A percentile compares a stretch with the other conserved stretches of the same genome.
Conservation (phyloP, 2,329 filamentous ascomycete genomes). For the Pseudocercospora fuligena region DNA sequence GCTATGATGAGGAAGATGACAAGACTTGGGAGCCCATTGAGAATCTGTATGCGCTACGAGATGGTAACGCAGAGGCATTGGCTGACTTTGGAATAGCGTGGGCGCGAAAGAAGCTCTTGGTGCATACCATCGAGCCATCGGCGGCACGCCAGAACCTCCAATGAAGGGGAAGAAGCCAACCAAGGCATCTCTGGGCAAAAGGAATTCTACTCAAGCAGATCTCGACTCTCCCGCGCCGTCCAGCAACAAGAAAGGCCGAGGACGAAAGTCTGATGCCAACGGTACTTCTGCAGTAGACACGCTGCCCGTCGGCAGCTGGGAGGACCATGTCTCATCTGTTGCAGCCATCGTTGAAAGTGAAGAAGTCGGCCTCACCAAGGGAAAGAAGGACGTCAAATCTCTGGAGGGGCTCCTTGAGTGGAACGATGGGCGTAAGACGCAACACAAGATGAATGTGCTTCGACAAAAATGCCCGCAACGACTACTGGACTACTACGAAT, state of each 20-base stretch:
- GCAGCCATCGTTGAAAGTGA: conserved; percentile 72
- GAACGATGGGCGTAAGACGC: conserved; percentile 74
- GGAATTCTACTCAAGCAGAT: conserved; percentile 18
- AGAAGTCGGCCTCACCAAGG: conserved; percentile 24
- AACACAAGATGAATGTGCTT: conserved; percentile 70
- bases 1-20: conserved; percentile 71
- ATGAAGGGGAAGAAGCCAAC: conserved; percentile 43
- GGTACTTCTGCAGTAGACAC: conserved; percentile 43
- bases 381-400: conserved; percentile 49
- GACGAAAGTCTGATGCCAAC: conserved; percentile 35
- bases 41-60: conserved; percentile 61
- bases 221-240: conserved; percentile 36
- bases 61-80: not conserved
- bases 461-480: conserved; percentile 80
- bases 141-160: conserved; percentile 59
- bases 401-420: conserved; percentile 73
- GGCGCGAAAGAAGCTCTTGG: conserved; percentile 60
- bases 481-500: conserved; percentile 45
- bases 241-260: conserved; percentile 31
- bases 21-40: conserved; percentile 80
- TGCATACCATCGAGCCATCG: conserved; percentile 66
- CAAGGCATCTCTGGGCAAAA: conserved; percentile 31
- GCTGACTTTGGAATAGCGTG: conserved; percentile 29
- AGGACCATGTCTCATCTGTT: conserved; percentile 71
- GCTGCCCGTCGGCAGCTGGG: conserved; percentile 76